phyloP scores from a whole-genome alignment of 202 grass and related monocot species.

The Bolboschoenoplectus hybrid region DNA sequence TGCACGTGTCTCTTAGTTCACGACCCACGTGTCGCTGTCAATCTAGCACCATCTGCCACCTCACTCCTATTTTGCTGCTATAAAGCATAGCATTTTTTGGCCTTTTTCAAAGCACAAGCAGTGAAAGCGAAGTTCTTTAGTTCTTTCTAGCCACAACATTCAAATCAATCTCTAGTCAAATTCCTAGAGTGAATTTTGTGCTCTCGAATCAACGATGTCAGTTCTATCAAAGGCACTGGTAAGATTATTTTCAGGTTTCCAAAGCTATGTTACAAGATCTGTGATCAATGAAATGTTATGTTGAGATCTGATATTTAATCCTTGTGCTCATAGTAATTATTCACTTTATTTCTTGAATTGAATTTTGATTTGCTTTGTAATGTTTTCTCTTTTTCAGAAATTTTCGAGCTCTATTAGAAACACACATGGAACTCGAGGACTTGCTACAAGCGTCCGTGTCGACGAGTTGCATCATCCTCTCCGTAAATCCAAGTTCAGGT shows the following conservation, averaged over 20 bases:
- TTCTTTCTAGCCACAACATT: constrained; percentile 19
- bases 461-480: background rate
- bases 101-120: background rate
- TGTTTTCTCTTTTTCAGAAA: background rate
- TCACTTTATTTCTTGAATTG: background rate
- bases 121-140: constrained; percentile 25
- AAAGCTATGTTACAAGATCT: background rate
- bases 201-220: constrained; percentile 12
- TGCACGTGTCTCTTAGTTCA: constrained; percentile 14
- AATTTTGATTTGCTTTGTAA: background rate
- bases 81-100: background rate
- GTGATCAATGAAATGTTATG: background rate
- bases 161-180: background rate
- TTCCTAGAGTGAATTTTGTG: background rate
- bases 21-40: background rate
- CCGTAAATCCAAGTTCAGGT: constrained; percentile 35
- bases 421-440: background rate
- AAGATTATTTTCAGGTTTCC: background rate
- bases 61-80: background rate
- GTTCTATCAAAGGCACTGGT: constrained; percentile 42
- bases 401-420: constrained; percentile 10
- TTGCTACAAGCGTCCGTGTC: constrained; percentile 27
- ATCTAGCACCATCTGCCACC: background rate
- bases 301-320: background rate
- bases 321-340: background rate